phyloP scores from a whole-genome alignment of 2,329 filamentous ascomycete species.

The Fusarium lyarnte region DNA sequence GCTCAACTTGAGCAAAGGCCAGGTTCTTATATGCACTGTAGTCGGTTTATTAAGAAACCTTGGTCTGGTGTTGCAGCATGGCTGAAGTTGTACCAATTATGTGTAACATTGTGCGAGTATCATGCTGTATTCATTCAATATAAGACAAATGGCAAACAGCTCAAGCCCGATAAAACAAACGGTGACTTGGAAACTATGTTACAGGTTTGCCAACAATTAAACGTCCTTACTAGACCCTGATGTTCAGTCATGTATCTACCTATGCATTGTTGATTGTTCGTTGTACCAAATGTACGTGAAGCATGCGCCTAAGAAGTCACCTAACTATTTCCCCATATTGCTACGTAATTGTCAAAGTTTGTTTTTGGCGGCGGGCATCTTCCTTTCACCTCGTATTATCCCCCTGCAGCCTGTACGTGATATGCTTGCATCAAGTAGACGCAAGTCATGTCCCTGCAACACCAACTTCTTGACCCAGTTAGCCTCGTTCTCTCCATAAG shows the following conservation, averaged over 20 bases:
- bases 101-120: slow-evolving; percentile 18
- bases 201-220: background rate
- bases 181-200: background rate
- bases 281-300: background rate
- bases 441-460: background rate
- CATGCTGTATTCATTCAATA: background rate
- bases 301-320: background rate
- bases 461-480: background rate
- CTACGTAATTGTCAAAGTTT: background rate
- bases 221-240: background rate
- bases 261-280: background rate
- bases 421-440: background rate
- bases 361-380: background rate
- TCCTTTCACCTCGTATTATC: background rate
- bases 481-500: background rate
- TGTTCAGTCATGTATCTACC: no score
- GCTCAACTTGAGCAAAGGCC: background rate
- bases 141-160: background rate
- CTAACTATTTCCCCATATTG: background rate
- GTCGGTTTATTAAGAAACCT: background rate
- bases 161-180: background rate
- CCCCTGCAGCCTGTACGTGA: background rate
- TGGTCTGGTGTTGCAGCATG: background rate
- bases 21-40: background rate
- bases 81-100: background rate